Conservation (phyloP, 805 yeast genomes). For the Ogataea chonburiensis region DNA sequence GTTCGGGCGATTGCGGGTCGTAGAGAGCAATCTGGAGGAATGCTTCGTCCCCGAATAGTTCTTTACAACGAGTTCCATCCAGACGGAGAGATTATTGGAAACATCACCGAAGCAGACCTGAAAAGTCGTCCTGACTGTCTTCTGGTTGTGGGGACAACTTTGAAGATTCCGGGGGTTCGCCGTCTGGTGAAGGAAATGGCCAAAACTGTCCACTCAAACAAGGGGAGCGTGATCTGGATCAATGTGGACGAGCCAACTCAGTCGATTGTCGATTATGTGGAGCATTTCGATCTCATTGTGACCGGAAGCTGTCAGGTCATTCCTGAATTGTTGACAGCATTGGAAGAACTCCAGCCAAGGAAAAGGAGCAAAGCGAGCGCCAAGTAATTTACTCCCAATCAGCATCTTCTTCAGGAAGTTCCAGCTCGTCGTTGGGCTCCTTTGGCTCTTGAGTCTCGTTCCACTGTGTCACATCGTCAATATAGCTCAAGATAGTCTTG, state of each 20-base stretch:
- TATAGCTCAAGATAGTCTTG: slow-evolving; percentile 79
- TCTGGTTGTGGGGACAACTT: slow-evolving; percentile 79
- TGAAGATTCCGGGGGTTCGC: slow-evolving; percentile 75
- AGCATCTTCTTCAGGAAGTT: slow-evolving; percentile 54
- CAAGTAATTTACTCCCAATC: slow-evolving; percentile 14
- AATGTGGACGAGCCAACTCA: slow-evolving; percentile 55
- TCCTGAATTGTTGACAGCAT: slow-evolving; percentile 35
- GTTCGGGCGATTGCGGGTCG: slow-evolving; percentile 61
- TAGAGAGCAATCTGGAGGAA: slow-evolving; percentile 61
- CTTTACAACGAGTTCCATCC: slow-evolving; percentile 78
- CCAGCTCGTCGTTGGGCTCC: slow-evolving; percentile 81
- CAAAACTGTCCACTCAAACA: slow-evolving; percentile 51
- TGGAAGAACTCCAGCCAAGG: slow-evolving; percentile 22
- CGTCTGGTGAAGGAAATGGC: slow-evolving; percentile 61
- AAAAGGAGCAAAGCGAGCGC: slow-evolving; percentile 2
- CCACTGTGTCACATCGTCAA: slow-evolving; percentile 98
- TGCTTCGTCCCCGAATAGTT: slow-evolving; percentile 63
- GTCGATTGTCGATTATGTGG: slow-evolving; percentile 48
- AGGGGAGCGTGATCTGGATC: slow-evolving; percentile 62
- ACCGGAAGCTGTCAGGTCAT: slow-evolving; percentile 66
- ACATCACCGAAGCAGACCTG: slow-evolving; percentile 65
- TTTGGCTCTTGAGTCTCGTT: slow-evolving; percentile 94
- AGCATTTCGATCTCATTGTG: slow-evolving; percentile 55
- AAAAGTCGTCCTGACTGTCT: slow-evolving; percentile 70
- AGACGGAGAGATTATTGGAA: slow-evolving; percentile 84